Base-by-base conservation (phyloP, 208 protist species). In the Trypanosoma mega region DNA sequence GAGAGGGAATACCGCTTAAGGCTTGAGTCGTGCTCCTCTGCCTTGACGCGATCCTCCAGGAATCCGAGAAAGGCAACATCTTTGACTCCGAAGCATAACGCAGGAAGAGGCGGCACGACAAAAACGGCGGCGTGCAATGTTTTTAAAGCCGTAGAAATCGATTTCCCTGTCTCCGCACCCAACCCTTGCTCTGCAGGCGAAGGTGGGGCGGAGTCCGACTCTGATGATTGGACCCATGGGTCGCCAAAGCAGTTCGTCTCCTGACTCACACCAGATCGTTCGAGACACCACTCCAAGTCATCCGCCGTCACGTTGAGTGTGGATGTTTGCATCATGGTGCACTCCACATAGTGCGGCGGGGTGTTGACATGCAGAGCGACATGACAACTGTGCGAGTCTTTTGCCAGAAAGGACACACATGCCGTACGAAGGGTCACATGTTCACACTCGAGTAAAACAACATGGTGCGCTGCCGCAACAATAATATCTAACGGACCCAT, bases 341-440 rank as follows among this genome's bases (percentile, higher is more conserved):
- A 91, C 16, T 63, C 63, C 31, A 74, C 55, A 56, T 82, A 90
- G 37, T 41, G 58, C 18, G 89, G 89, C 0, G 24, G 49, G 14
- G 67, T 72, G 59, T 92, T 93, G 3, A 86, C 78, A 59, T 92
- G 81, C n/a, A 90, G 72, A 7, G 89, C 82, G 24, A 80, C 39
- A 56, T 90, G 82, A 64, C 85, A 93, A 26, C 70, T 59, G 3
- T 66, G 66, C 44, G 79, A 95, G 48, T 88, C 59, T 0, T 44
- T 63, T 0, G 83, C 82, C 4, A 47, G 59, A 48, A 93, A 85
- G 26, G 63, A 37, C n/a, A 59, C 21, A 44, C 85, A 92, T 0
- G 84, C 75, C 0, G 69, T 69, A 12, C 80, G 83, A 53, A 95
- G 45, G 37, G 82, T 85, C 12, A 95, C 77, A 30, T 79, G 78